Conservation (phyloP, 768 basidiomycete species). For the Obba rivulosa region DNA sequence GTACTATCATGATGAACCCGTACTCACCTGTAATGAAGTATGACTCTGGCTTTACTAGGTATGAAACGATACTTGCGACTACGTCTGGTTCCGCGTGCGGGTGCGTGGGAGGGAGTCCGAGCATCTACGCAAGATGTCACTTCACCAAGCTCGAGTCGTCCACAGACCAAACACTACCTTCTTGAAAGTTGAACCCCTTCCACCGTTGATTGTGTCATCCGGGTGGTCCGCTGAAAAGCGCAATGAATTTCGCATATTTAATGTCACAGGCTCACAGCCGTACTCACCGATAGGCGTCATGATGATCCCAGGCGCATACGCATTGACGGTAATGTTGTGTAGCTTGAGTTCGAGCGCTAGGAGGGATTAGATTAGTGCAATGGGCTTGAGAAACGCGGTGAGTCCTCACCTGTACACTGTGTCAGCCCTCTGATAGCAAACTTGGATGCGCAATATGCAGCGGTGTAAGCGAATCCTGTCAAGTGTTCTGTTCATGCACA, state of each 20-base stretch:
- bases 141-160: background rate
- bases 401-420: conserved; percentile 21
- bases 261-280: too few species aligned
- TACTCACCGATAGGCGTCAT: conserved; percentile 13
- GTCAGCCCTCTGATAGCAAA: conserved; percentile 23
- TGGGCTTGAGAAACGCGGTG: too few species aligned
- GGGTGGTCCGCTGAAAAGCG: conserved; percentile 1
- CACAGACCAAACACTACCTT: background rate
- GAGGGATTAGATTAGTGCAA: too few species aligned
- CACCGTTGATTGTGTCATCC: conserved; percentile 6
- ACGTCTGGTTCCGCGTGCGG: conserved; percentile 6
- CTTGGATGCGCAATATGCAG: conserved; percentile 16
- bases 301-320: conserved; percentile 21
- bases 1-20: too few species aligned
- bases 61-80: conserved; percentile 17
- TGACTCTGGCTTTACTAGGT: conserved; percentile 18
- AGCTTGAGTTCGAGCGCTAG: conserved; percentile 16
- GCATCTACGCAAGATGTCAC: background rate
- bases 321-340: conserved; percentile 22
- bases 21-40: conserved; percentile 17
- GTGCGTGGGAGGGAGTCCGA: conserved; percentile 1
- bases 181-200: conserved; percentile 1
- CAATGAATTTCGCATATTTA: too few species aligned
- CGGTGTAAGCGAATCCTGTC: conserved; percentile 6
- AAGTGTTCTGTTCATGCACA: background rate